Conservation (phyloP, 1,284 basidiomycete genomes). For the Sanghuangporus sanghuang region DNA sequence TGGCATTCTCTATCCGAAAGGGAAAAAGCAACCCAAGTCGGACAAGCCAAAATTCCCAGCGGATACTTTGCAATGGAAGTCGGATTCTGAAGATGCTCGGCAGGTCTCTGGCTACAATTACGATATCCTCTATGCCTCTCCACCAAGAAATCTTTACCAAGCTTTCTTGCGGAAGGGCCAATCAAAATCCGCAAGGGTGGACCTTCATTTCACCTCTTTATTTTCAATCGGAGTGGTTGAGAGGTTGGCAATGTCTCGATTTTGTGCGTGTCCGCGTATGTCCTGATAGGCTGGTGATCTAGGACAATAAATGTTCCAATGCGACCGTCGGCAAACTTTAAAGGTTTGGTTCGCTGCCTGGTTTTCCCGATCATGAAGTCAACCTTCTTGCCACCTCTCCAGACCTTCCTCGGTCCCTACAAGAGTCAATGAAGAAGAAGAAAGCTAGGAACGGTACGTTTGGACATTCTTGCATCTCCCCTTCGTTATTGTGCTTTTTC, state of each 20-base stretch:
- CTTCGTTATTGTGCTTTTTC: background rate
- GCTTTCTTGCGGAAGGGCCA: slow-evolving; percentile 39
- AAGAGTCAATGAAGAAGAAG: no score
- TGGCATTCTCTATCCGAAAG: background rate
- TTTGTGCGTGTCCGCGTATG: background rate
- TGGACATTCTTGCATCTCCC: background rate
- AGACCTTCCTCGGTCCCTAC: background rate
- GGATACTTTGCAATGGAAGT: background rate
- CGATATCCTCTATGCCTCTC: slow-evolving; percentile 36
- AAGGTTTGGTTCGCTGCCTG: slow-evolving; percentile 29
- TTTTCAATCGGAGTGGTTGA: slow-evolving; percentile 41
- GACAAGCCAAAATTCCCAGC: background rate
- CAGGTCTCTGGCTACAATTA: slow-evolving; percentile 41
- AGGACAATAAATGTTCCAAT: slow-evolving; percentile 52
- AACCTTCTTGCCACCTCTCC: background rate
- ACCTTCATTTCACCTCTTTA: slow-evolving; percentile 46
- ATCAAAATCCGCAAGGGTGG: slow-evolving; percentile 25
- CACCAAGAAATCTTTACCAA: slow-evolving; percentile 55
- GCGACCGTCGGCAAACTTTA: slow-evolving; percentile 38
- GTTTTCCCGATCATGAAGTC: background rate
- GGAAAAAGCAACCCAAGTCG: background rate
- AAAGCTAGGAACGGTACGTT: background rate
- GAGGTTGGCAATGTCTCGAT: slow-evolving; percentile 34
- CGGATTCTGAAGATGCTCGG: background rate
- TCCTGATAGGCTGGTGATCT: background rate